Conservation (phyloP, 2,329 filamentous ascomycete species). For the Domatiomyces globalis region DNA sequence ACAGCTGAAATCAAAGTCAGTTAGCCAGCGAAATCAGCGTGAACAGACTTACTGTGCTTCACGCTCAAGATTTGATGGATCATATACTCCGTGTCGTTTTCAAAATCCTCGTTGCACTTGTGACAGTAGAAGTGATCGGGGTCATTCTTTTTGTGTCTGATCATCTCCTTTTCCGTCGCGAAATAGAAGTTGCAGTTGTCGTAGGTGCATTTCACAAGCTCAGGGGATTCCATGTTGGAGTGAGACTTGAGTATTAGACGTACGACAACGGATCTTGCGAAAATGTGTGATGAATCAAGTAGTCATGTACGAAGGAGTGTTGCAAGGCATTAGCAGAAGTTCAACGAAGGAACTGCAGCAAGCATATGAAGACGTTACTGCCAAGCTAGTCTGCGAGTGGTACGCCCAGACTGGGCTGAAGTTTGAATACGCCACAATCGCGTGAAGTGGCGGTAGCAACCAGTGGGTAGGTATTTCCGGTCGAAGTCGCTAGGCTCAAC, state of each 20-base stretch:
- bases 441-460: not conserved
- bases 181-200: constrained; percentile 34
- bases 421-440: not conserved
- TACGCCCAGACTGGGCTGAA: too few species aligned
- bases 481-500: constrained; percentile 2
- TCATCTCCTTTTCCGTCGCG: constrained; percentile 32
- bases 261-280: not conserved
- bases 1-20: constrained; percentile 21
- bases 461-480: not conserved
- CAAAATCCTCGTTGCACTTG: constrained; percentile 33
- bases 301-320: not conserved
- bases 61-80: constrained; percentile 36
- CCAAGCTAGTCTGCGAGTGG: not conserved
- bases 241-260: not conserved
- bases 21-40: not conserved
- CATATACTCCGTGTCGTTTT: constrained; percentile 30
- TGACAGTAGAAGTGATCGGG: constrained; percentile 29
- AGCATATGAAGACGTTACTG: not conserved
- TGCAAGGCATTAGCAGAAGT: not conserved
- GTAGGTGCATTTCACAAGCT: constrained; percentile 30
- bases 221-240: not conserved
- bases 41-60: constrained; percentile 26
- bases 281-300: not conserved
- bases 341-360: not conserved
- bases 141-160: constrained; percentile 35